A percentile compares a stretch with the other conserved stretches of the same genome.
phyloP scores from a whole-genome alignment of 495 filamentous ascomycete genomes.

The Lophium mytilinum region DNA sequence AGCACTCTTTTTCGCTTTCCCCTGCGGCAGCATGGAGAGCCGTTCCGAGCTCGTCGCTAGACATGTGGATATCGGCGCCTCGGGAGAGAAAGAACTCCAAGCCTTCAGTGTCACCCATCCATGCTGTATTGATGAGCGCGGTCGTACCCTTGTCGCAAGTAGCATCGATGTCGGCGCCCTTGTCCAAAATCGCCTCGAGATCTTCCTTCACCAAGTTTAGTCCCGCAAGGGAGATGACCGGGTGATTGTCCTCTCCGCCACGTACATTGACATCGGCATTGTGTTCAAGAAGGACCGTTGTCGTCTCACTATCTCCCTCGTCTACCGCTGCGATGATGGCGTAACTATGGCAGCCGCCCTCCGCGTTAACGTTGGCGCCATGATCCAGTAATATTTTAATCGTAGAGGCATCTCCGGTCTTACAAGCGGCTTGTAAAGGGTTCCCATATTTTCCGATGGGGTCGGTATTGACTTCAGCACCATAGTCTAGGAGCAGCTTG shows the following conservation, averaged over 20 bases:
- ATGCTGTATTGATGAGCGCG: conserved; percentile 15
- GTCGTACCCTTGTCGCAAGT: conserved; percentile 7
- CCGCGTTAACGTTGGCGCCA: conserved; percentile 10
- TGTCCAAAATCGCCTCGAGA: conserved; percentile 4
- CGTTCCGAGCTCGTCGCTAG: conserved; percentile 9
- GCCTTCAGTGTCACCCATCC: neutral
- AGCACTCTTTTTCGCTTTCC: conserved; percentile 4
- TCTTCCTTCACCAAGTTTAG: neutral
- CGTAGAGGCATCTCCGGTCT: too few species aligned
- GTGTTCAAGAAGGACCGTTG: neutral
- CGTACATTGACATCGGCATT: neutral
- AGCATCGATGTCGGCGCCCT: conserved; percentile 13
- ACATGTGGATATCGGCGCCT: neutral
- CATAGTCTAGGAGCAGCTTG: conserved; percentile 6
- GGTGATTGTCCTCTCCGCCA: neutral
- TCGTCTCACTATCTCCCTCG: neutral
- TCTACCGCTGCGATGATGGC: conserved; percentile 4
- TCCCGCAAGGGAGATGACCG: neutral
- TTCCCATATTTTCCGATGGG: conserved; percentile 3
- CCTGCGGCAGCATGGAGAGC: conserved; percentile 6
- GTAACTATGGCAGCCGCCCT: neutral
- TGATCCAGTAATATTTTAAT: conserved; percentile 9
- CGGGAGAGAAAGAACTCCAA: neutral
- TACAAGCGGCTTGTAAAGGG: conserved; percentile 18
- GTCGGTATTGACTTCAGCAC: conserved; percentile 6